Conservation (phyloP, 2,329 filamentous ascomycete genomes). For the Penicillium frequentans region DNA sequence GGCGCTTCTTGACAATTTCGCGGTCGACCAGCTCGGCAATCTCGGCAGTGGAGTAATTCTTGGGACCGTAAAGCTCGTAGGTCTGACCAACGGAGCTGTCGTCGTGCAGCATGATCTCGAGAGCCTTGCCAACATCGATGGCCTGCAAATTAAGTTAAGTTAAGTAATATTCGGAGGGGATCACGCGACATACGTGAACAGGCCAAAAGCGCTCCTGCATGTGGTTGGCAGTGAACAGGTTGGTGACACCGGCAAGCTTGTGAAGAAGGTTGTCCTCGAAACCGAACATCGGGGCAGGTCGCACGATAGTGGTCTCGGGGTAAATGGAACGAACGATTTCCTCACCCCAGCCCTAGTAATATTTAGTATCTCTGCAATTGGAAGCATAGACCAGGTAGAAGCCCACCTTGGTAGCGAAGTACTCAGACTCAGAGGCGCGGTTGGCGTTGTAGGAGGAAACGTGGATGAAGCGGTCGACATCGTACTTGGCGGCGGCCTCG, state of each 20-base stretch:
- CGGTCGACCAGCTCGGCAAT: slow-evolving; percentile 84
- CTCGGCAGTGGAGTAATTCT: slow-evolving; percentile 84
- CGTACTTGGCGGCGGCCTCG: slow-evolving; percentile 95
- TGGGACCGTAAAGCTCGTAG: slow-evolving; percentile 91
- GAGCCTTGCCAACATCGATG: slow-evolving; percentile 84
- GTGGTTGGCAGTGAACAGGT: slow-evolving; percentile 86
- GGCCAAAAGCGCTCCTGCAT: slow-evolving; percentile 90
- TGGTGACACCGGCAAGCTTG: slow-evolving; percentile 75
- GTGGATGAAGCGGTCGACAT: slow-evolving; percentile 94
- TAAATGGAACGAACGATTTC: slow-evolving; percentile 82
- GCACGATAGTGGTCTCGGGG: slow-evolving; percentile 95
- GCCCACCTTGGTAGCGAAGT: slow-evolving; percentile 81
- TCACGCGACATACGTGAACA: slow-evolving; percentile 67
- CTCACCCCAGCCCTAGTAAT: slow-evolving; percentile 69
- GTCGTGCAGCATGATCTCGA: slow-evolving; percentile 88
- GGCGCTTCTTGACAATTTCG: slow-evolving; percentile 86
- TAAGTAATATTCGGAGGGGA: background rate
- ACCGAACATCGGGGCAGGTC: slow-evolving; percentile 89
- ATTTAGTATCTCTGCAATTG: slow-evolving; percentile 10
- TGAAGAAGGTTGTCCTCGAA: slow-evolving; percentile 92
- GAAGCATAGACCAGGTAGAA: background rate
- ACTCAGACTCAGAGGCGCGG: slow-evolving; percentile 77
- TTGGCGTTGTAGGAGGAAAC: slow-evolving; percentile 92
- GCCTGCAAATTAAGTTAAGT: slow-evolving; percentile 53
- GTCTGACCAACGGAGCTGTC: slow-evolving; percentile 89